phyloP scores from a whole-genome alignment of 176 grass and related monocot species.

The Musa beccarii region DNA sequence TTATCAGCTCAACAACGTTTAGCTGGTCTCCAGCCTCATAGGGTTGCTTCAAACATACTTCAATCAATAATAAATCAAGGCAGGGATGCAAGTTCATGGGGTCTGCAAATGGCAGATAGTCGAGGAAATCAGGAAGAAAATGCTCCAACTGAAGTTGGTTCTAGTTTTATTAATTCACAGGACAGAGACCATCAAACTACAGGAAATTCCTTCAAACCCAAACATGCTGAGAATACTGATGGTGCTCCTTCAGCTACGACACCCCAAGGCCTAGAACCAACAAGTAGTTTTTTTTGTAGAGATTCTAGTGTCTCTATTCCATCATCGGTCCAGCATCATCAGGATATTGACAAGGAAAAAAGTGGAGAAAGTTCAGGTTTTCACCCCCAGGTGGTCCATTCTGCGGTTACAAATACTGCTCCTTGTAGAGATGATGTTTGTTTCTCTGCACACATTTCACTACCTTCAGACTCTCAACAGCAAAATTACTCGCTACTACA shows the following conservation, averaged over 20 bases:
- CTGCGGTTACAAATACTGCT: conserved; percentile 26
- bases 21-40: conserved; percentile 48
- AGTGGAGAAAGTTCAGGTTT: conserved; percentile 32
- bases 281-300: conserved; percentile 30
- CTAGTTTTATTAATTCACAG: conserved; percentile 57
- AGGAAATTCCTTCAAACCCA: conserved; percentile 36
- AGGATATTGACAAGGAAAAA: conserved; percentile 40
- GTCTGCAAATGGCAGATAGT: conserved; percentile 39
- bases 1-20: conserved; percentile 57
- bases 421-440: conserved; percentile 29
- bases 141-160: conserved; percentile 43
- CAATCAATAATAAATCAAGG: conserved; percentile 70
- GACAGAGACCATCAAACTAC: conserved; percentile 47
- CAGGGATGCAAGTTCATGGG: conserved; percentile 46
- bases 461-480: conserved; percentile 51
- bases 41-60: conserved; percentile 64
- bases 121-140: conserved; percentile 48
- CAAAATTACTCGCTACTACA: conserved; percentile 59
- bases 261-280: conserved; percentile 40
- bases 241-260: conserved; percentile 27
- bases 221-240: conserved; percentile 36
- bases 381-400: conserved; percentile 36
- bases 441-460: conserved; percentile 41
- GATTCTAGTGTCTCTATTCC: conserved; percentile 36
- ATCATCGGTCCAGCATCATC: conserved; percentile 43